phyloP scores from a whole-genome alignment of 306 rosid genomes.

The Fragaria vesca region DNA sequence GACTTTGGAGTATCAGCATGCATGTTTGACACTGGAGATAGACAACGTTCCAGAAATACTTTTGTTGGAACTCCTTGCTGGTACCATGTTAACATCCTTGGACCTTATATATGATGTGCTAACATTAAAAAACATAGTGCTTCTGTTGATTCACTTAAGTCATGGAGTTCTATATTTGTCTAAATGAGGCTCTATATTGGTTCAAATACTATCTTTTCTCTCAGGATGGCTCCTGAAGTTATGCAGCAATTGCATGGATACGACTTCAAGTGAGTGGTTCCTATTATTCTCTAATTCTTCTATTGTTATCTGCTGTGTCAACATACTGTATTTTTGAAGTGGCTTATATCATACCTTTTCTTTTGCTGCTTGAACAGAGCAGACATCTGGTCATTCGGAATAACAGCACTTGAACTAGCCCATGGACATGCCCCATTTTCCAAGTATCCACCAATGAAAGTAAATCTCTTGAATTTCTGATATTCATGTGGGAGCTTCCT shows the following conservation, averaged over 20 bases:
- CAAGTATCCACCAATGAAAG: constrained; percentile 97
- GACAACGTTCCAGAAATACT: constrained; percentile 93
- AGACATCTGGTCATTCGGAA: constrained; percentile 97
- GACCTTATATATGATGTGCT: constrained; percentile 1
- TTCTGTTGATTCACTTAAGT: constrained; percentile 7
- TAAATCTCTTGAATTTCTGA: constrained; percentile 41
- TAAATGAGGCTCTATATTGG: constrained; percentile 12
- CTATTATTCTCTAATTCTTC: not conserved
- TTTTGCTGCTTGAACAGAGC: constrained; percentile 62
- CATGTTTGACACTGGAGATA: constrained; percentile 88
- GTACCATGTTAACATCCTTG: constrained; percentile 40
- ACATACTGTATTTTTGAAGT: not conserved
- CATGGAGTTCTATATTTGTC: constrained; percentile 10
- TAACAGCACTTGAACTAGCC: constrained; percentile 99
- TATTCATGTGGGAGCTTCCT: constrained; percentile 16
- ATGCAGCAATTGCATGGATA: constrained; percentile 98
- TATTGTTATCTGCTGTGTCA: constrained; percentile 4
- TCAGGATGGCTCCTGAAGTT: constrained; percentile 99
- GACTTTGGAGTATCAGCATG: constrained; percentile 98
- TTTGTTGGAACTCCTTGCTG: constrained; percentile 99
- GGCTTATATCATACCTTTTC: constrained; percentile 5
- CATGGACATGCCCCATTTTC: constrained; percentile 99
- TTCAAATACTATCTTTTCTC: constrained; percentile 16
- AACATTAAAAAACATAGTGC: not conserved
- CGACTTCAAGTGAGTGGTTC: constrained; percentile 82